Evolutionary conservation across 148 eudicot species (phyloP).

Genomic region (Amaranthus palmeri): DNA sequence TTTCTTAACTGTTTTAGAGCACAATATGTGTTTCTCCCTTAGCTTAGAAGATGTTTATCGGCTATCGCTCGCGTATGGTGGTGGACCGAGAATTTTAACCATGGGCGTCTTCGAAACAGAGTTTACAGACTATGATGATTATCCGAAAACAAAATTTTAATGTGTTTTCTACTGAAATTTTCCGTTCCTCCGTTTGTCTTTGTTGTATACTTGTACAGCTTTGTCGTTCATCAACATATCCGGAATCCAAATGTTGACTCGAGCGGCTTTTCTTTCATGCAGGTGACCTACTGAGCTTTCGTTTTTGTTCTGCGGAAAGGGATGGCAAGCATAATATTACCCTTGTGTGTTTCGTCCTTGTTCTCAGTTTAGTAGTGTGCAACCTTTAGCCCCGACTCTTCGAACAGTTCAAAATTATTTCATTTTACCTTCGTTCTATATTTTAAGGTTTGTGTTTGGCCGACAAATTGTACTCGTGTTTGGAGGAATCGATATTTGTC

Average conservation of each 20-base stretch:
- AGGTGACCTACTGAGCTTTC: neutral
- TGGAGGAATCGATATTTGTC: slow-evolving; percentile 7
- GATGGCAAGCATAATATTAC: slow-evolving; percentile 6
- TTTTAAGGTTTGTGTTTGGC: slow-evolving; percentile 8
- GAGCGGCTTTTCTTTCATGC: neutral
- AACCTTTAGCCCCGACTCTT: neutral
- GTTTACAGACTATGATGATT: no score
- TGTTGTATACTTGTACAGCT: neutral
- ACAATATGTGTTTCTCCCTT: neutral
- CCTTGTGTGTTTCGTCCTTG: neutral
- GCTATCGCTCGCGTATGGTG: no score
- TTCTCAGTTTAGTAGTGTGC: neutral
- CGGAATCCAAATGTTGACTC: neutral
- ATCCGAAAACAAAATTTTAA: no score
- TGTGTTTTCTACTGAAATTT: no score
- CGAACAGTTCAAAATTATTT: slow-evolving; percentile 5
- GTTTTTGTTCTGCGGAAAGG: neutral
- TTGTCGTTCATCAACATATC: neutral
- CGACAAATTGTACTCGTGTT: slow-evolving; percentile 11
- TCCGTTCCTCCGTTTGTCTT: no score
- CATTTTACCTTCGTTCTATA: neutral
- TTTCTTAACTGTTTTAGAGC: neutral
- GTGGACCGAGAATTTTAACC: no score
- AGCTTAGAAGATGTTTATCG: no score
- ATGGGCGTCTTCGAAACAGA: no score